phyloP scores from a whole-genome alignment of 1,284 basidiomycete genomes.

The Boletus smithii region DNA sequence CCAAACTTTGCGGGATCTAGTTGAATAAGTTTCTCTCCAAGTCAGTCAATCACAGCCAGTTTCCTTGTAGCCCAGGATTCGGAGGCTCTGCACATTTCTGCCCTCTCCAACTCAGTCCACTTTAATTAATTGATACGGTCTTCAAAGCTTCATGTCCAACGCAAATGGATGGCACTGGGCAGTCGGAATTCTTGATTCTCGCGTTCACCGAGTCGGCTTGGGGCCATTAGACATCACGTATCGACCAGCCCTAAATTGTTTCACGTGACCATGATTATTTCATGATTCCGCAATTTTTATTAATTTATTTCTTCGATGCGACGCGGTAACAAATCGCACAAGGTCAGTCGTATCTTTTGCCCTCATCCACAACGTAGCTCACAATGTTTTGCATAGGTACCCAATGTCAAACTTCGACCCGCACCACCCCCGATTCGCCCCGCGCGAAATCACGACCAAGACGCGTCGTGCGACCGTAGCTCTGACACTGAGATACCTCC shows the following conservation, averaged over 20 bases:
- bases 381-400: constrained; percentile 46
- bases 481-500: constrained; percentile 34
- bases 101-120: too few species aligned
- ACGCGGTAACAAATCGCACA: constrained; percentile 44
- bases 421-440: constrained; percentile 39
- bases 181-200: too few species aligned
- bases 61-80: too few species aligned
- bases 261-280: constrained; percentile 21
- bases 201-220: too few species aligned
- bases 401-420: constrained; percentile 72
- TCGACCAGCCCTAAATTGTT: constrained; percentile 23
- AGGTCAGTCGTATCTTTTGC: constrained; percentile 31
- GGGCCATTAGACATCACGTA: constrained; percentile 14
- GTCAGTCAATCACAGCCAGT: too few species aligned
- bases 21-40: too few species aligned
- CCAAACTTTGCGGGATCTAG: too few species aligned
- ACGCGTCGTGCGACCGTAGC: constrained; percentile 19
- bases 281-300: not conserved
- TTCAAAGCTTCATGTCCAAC: too few species aligned
- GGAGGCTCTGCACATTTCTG: too few species aligned
- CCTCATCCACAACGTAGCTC: not conserved
- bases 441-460: not conserved
- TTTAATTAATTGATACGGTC: too few species aligned
- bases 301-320: constrained; percentile 23
- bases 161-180: too few species aligned